phyloP scores from a whole-genome alignment of 2,329 filamentous ascomycete genomes.

The Nannizziopsis arthrosporioides region DNA sequence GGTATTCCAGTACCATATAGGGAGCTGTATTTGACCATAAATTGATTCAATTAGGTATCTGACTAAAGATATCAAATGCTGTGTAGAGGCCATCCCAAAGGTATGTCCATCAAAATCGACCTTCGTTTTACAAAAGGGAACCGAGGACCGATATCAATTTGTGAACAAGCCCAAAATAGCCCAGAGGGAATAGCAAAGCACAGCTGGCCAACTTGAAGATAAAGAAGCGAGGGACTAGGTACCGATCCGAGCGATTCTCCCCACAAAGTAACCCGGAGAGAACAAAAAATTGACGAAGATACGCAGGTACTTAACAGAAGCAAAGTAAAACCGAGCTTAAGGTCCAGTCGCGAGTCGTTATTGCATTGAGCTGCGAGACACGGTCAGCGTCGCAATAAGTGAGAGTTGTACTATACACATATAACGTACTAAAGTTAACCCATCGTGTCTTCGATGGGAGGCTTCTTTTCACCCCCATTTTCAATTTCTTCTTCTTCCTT shows the following conservation, averaged over 20 bases:
- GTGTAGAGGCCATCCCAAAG: too few relatives aligned
- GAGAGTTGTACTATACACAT: too few relatives aligned
- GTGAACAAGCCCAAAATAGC: background rate
- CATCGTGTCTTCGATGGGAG: background rate
- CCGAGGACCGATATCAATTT: too few relatives aligned
- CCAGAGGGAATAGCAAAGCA: background rate
- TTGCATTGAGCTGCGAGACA: too few relatives aligned
- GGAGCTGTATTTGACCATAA: too few relatives aligned
- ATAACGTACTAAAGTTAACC: background rate
- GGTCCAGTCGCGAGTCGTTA: background rate
- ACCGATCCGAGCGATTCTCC: slow-evolving; percentile 1
- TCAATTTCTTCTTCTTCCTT: background rate
- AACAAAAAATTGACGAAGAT: background rate
- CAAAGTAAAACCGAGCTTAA: background rate
- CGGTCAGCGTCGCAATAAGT: too few relatives aligned
- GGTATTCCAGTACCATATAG: too few relatives aligned
- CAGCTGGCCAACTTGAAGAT: background rate
- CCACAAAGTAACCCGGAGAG: background rate
- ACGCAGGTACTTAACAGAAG: background rate
- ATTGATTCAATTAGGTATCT: too few relatives aligned
- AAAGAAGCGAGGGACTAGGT: background rate
- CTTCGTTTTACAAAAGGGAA: too few relatives aligned
- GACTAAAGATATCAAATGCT: too few relatives aligned
- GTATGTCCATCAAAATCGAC: too few relatives aligned
- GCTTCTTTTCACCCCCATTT: background rate